phyloP scores from a whole-genome alignment of 768 basidiomycete species.

The Arthromyces matolae region DNA sequence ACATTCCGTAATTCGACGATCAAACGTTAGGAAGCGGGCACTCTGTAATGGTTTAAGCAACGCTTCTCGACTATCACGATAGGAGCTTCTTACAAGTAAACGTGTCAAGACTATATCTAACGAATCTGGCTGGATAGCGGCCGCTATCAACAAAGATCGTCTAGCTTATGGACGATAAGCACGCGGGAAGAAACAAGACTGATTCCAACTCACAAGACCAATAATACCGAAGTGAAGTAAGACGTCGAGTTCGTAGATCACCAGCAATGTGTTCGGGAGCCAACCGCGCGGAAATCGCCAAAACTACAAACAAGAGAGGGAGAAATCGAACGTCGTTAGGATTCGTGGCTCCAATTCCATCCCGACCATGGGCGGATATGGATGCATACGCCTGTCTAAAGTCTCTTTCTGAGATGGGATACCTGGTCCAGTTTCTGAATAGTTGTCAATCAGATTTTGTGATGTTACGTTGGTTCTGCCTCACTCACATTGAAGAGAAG shows the following conservation, averaged over 20 bases:
- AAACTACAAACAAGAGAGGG: conserved; percentile 88
- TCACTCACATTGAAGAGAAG: conserved; percentile 58
- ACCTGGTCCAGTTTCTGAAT: conserved; percentile 86
- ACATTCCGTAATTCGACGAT: conserved; percentile 88
- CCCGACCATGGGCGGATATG: conserved; percentile 56
- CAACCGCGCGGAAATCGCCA: conserved; percentile 82
- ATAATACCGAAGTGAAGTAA: conserved; percentile 87
- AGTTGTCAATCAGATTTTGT: not conserved
- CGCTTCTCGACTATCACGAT: conserved; percentile 32
- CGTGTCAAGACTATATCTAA: conserved; percentile 89
- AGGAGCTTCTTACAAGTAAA: conserved; percentile 62
- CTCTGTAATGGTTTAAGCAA: conserved; percentile 42
- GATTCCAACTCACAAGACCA: conserved; percentile 80
- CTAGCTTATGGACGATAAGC: conserved; percentile 50
- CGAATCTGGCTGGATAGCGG: conserved; percentile 90
- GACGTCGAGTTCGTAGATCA: conserved; percentile 67
- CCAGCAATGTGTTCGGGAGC: conserved; percentile 85
- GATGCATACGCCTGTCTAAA: conserved; percentile 73
- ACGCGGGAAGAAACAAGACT: not conserved
- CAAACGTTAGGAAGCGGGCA: conserved; percentile 61
- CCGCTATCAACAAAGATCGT: conserved; percentile 83
- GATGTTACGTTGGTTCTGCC: conserved; percentile 10
- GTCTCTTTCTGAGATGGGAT: conserved; percentile 82
- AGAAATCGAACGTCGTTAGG: conserved; percentile 80
- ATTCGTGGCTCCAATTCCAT: conserved; percentile 56